Percentiles rank a stretch among this genome's conserved stretches.
phyloP scores from a whole-genome alignment of 164 flowering plant species.

The Protea cynaroides region DNA sequence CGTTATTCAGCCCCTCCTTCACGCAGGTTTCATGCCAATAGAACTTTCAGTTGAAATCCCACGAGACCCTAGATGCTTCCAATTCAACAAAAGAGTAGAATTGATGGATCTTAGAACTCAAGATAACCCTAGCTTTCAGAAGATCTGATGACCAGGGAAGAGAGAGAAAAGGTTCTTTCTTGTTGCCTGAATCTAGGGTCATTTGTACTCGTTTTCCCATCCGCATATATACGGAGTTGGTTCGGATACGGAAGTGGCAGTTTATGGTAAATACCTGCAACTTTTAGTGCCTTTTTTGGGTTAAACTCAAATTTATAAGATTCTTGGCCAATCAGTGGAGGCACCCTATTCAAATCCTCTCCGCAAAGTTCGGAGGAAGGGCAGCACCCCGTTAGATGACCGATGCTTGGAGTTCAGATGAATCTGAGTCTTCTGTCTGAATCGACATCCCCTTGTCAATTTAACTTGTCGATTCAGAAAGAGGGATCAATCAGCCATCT shows the following conservation, averaged over 20 bases:
- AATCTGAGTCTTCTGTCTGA: no score
- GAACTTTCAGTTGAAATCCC: background rate
- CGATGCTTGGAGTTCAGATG: no score
- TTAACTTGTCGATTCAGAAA: no score
- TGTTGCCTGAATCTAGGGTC: constrained; percentile 9
- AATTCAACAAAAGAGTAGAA: background rate
- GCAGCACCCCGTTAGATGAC: no score
- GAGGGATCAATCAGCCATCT: no score
- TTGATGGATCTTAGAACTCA: background rate
- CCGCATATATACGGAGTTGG: constrained; percentile 4
- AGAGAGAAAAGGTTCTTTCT: no score
- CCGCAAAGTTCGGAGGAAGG: no score
- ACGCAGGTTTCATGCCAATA: constrained; percentile 1
- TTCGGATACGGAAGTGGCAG: constrained; percentile 7
- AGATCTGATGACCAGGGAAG: constrained; percentile 6
- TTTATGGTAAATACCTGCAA: constrained; percentile 6
- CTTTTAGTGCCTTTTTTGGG: background rate
- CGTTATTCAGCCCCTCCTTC: background rate
- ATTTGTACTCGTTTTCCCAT: background rate
- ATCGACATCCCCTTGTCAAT: no score
- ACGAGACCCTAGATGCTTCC: background rate
- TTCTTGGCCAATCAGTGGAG: background rate
- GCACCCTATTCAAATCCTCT: no score
- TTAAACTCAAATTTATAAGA: no score
- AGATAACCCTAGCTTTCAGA: background rate